These are phyloP conservation scores for Phytophthora hybrid DNA, from an alignment of 352 stramenopile genomes.

Conservation along the genomic window DNA sequence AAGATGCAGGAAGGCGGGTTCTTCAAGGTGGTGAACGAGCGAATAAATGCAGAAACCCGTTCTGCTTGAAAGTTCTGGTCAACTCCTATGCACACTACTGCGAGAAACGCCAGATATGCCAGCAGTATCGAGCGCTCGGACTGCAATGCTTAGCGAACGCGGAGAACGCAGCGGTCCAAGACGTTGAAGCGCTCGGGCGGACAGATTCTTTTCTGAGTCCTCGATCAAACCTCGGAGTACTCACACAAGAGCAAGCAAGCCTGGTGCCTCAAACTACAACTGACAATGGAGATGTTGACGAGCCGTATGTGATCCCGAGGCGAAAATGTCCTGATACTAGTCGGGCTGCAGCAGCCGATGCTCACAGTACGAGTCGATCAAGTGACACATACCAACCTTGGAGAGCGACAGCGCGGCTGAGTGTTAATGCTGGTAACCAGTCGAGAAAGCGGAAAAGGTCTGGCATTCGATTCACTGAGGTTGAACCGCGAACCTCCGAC, in stretches of 20 bases:
- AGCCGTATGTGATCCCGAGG: slow-evolving; percentile 47
- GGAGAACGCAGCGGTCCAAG: slow-evolving; percentile 10
- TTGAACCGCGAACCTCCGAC: slow-evolving; percentile 9
- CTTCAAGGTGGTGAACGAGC: neutral
- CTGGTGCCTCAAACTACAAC: neutral
- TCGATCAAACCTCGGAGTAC: neutral
- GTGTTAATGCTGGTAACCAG: neutral
- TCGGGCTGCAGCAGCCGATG: neutral
- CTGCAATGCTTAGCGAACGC: slow-evolving; percentile 46
- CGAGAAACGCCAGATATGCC: slow-evolving; percentile 49
- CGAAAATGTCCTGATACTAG: slow-evolving; percentile 22
- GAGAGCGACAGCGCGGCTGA: neutral
- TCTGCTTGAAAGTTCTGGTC: slow-evolving; percentile 41
- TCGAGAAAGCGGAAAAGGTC: slow-evolving; percentile 12
- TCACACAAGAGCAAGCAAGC: neutral
- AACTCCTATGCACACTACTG: slow-evolving; percentile 52
- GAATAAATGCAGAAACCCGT: slow-evolving; percentile 50
- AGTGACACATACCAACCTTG: neutral
- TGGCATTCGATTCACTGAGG: slow-evolving; percentile 24
- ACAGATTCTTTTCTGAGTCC: slow-evolving; percentile 5
- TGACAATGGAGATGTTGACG: neutral
- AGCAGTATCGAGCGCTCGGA: slow-evolving; percentile 52
- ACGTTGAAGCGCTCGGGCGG: neutral
- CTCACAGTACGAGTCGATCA: neutral
- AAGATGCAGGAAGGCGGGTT: neutral